A percentile compares a stretch with the other conserved stretches of the same genome.
Conservation (phyloP, 495 filamentous ascomycete genomes). For the Corynascus novoguineensis region DNA sequence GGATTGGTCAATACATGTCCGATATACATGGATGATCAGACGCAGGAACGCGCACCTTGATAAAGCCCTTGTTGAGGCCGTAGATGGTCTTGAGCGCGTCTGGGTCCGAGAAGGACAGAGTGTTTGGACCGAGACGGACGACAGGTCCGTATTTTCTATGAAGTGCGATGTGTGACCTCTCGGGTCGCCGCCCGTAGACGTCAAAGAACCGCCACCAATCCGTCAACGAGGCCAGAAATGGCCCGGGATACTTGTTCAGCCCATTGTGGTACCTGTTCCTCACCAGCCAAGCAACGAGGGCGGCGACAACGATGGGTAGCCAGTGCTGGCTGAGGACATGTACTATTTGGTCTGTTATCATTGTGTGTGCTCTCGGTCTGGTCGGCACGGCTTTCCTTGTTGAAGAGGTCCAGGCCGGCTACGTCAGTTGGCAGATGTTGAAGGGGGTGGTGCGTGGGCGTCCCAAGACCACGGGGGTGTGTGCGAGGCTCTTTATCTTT, state of each 20-base stretch:
- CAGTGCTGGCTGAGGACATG: conserved; percentile 43
- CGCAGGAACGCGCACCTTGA: conserved; percentile 56
- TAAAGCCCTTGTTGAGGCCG: conserved; percentile 75
- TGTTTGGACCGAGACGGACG: conserved; percentile 64
- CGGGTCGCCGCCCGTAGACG: conserved; percentile 55
- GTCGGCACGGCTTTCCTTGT: conserved; percentile 5
- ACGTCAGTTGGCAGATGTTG: conserved; percentile 3
- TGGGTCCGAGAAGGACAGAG: conserved; percentile 61
- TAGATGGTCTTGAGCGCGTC: conserved; percentile 68
- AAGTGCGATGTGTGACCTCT: conserved; percentile 59
- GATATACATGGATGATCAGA: not conserved
- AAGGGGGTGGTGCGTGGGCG: not conserved
- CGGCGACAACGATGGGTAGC: conserved; percentile 34
- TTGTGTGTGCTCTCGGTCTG: not conserved
- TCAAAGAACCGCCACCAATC: conserved; percentile 66
- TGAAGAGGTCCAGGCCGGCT: conserved; percentile 9
- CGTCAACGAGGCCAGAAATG: conserved; percentile 60
- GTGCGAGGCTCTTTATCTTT: conserved; percentile 9
- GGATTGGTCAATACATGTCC: conserved; percentile 18
- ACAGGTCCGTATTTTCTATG: conserved; percentile 68
- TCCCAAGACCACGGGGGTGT: conserved; percentile 1
- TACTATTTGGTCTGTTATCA: conserved; percentile 27
- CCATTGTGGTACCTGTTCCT: conserved; percentile 55
- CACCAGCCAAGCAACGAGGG: conserved; percentile 41
- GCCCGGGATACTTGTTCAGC: conserved; percentile 61